phyloP scores from a whole-genome alignment of 176 grass and related monocot species.

The Dendrocalamus sinicus region DNA sequence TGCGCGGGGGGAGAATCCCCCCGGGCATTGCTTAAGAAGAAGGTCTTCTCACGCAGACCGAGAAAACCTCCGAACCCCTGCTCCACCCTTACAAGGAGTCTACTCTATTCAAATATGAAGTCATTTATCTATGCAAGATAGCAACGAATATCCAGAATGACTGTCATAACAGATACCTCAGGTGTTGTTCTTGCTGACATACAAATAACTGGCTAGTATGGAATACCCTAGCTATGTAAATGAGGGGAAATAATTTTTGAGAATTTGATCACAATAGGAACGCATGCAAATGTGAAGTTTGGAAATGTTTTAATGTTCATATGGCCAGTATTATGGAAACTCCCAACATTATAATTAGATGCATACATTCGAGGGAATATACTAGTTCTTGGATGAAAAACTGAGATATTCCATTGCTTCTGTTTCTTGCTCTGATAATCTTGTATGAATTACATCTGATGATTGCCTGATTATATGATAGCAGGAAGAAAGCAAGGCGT shows the following conservation, averaged over 20 bases:
- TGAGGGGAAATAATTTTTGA: background rate
- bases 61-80: too few relatives aligned
- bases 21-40: too few relatives aligned
- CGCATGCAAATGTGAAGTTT: background rate
- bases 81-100: too few relatives aligned
- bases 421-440: slow-evolving; percentile 6
- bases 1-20: too few relatives aligned
- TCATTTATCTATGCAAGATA: background rate
- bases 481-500: slow-evolving; percentile 56
- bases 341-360: background rate
- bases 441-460: slow-evolving; percentile 8
- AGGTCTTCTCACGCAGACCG: too few relatives aligned
- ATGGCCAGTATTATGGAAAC: background rate
- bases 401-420: background rate
- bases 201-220: background rate
- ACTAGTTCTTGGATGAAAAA: background rate
- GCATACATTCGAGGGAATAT: background rate
- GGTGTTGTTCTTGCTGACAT: background rate
- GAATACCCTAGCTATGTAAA: background rate
- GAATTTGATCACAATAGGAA: background rate
- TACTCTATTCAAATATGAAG: background rate
- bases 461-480: slow-evolving; percentile 13
- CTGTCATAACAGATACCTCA: background rate
- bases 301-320: background rate
- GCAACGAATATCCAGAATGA: background rate